phyloP scores from a whole-genome alignment of 2,329 filamentous ascomycete species.

The Onygenales sp. region DNA sequence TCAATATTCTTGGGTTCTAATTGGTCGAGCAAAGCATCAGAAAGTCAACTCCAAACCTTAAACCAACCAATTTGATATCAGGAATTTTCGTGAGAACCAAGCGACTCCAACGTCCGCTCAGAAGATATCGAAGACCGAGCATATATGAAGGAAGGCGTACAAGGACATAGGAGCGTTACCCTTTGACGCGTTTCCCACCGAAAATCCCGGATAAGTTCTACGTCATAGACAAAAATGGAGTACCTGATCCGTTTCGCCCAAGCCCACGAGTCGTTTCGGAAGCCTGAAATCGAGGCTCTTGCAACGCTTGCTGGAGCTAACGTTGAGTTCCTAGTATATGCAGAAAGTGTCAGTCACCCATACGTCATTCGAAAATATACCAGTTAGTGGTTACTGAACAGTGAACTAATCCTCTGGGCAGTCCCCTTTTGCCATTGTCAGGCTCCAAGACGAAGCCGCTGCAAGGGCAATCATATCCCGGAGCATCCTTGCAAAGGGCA shows the following conservation, averaged over 20 bases:
- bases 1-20: background rate
- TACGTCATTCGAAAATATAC: background rate
- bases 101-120: background rate
- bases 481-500: conserved; percentile 70
- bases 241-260: conserved; percentile 88
- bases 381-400: background rate
- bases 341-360: background rate
- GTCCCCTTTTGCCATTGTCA: conserved; percentile 80
- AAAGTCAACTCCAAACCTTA: background rate
- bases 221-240: conserved; percentile 41
- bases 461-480: conserved; percentile 61
- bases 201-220: background rate
- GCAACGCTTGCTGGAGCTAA: conserved; percentile 58
- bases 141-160: background rate
- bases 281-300: conserved; percentile 73
- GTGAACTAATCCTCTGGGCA: conserved; percentile 27
- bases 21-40: background rate
- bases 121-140: too few relatives aligned
- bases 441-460: conserved; percentile 53
- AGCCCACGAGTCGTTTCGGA: conserved; percentile 80
- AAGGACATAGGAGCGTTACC: background rate
- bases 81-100: background rate
- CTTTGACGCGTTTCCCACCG: too few relatives aligned
- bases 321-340: conserved; percentile 66
- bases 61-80: background rate